Evolutionary conservation across 306 rosid species (phyloP).

Genomic region (cucumber (Cucumis sativus)): Cucumber_9930_V3 NC_026657.2:38729001-38729500

Average conservation of each 20-base stretch:
- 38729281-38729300: not conserved
- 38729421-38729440: too few relatives aligned
- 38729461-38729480: too few relatives aligned
- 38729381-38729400: too few relatives aligned
- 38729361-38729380: not conserved
- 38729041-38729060: not conserved
- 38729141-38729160: slow-evolving; percentile 18
- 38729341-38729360: too few relatives aligned
- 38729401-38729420: too few relatives aligned
- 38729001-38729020: not conserved
- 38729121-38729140: slow-evolving; percentile 90
- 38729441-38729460: too few relatives aligned
- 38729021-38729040: not conserved
- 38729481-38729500: too few relatives aligned
- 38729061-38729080: slow-evolving; percentile 84
- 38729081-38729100: slow-evolving; percentile 44
- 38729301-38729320: not conserved
- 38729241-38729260: not conserved
- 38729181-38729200: not conserved
- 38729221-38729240: not conserved
- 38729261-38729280: not conserved
- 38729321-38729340: too few relatives aligned
- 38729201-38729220: not conserved
- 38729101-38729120: slow-evolving; percentile 51
- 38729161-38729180: not conserved